Evolutionary conservation across 73 alveolate species (phyloP).

Genomic region (Paramecium sexaurelia): DNA sequence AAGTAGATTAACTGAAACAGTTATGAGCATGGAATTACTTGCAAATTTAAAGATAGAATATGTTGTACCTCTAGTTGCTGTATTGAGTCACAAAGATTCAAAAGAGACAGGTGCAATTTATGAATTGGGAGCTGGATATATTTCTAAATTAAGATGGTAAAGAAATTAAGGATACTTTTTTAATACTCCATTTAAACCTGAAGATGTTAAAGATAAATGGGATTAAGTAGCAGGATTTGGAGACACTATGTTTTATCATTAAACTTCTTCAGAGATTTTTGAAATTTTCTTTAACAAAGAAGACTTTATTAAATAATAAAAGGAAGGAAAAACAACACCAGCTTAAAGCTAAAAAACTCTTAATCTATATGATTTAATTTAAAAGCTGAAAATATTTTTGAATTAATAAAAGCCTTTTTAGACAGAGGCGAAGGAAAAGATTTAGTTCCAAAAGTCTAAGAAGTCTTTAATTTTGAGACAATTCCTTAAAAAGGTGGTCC

Average conservation of each 20-base stretch:
- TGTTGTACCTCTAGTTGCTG: slow-evolving; percentile 86
- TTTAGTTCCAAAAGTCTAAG: slow-evolving; percentile 75
- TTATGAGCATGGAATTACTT: slow-evolving; percentile 67
- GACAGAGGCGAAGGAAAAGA: slow-evolving; percentile 81
- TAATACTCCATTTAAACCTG: slow-evolving; percentile 78
- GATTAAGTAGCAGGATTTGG: slow-evolving; percentile 40
- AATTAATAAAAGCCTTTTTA: slow-evolving; percentile 48
- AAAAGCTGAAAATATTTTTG: slow-evolving; percentile 57
- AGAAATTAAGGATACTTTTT: slow-evolving; percentile 55
- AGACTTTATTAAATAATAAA: slow-evolving; percentile 26
- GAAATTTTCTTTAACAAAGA: slow-evolving; percentile 51
- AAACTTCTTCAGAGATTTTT: slow-evolving; percentile 57
- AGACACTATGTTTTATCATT: slow-evolving; percentile 47
- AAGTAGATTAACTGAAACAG: slow-evolving; percentile 91
- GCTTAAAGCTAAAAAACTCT: not conserved
- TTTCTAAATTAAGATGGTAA: slow-evolving; percentile 27
- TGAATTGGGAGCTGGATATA: slow-evolving; percentile 66
- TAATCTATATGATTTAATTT: not conserved
- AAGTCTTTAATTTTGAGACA: slow-evolving; percentile 75
- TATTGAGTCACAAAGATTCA: slow-evolving; percentile 63
- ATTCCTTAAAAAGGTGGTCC: slow-evolving; percentile 77
- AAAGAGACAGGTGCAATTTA: slow-evolving; percentile 25
- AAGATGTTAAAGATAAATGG: slow-evolving; percentile 74
- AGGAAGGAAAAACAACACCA: not conserved
- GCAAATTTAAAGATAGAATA: slow-evolving; percentile 72